phyloP scores from a whole-genome alignment of 768 basidiomycete genomes.

The Russula lepida region DNA sequence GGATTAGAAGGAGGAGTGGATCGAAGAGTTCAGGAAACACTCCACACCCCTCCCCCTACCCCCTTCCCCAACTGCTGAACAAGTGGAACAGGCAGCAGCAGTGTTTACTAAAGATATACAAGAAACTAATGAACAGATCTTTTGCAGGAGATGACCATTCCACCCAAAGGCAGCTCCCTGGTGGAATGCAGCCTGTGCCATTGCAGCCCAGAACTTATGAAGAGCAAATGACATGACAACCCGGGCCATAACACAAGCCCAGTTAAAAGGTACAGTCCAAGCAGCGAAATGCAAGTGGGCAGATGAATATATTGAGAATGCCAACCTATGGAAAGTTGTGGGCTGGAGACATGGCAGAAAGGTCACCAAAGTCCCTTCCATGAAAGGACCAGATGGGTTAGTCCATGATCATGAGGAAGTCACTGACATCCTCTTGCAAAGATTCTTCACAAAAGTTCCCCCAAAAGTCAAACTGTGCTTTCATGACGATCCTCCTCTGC shows the following conservation, averaged over 20 bases:
- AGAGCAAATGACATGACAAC: neutral
- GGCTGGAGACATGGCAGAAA: neutral
- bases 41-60: neutral
- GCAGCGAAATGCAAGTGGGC: neutral
- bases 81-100: neutral
- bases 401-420: neutral
- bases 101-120: neutral
- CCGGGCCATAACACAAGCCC: neutral
- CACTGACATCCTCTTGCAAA: neutral
- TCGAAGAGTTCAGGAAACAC: neutral
- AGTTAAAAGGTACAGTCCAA: neutral
- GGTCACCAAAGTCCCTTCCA: neutral
- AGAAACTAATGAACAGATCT: neutral
- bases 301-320: neutral
- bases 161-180: neutral
- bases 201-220: neutral
- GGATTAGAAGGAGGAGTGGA: neutral
- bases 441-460: neutral
- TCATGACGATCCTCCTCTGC: neutral
- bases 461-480: neutral
- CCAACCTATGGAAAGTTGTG: neutral
- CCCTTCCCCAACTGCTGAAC: neutral
- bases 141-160: neutral
- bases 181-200: neutral
- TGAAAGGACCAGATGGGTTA: neutral